A percentile compares a stretch with the other conserved stretches of the same genome.
These are phyloP conservation scores for Pyrenophora graminea DNA, from an alignment of 2,329 filamentous ascomycete genomes.

Conservation along the genomic window DNA sequence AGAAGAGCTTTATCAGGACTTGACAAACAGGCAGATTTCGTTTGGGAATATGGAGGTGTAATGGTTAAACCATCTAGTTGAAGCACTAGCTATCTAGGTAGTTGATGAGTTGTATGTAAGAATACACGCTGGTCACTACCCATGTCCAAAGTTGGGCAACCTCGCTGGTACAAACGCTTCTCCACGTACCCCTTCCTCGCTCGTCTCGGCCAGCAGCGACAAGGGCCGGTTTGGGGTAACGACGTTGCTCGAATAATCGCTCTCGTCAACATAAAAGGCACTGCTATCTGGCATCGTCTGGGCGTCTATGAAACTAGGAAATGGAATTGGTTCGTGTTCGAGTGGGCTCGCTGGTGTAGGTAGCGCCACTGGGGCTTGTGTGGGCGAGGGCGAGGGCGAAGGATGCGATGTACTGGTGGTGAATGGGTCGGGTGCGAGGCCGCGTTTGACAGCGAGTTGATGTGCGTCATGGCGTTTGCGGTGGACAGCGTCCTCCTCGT, in stretches of 20 bases:
- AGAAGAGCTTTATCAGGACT: constrained; percentile 76
- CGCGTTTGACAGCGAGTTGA: constrained; percentile 59
- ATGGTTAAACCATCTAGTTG: background rate
- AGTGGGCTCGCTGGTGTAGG: constrained; percentile 24
- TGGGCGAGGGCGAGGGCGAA: constrained; percentile 19
- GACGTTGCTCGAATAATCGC: constrained; percentile 31
- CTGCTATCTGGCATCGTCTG: constrained; percentile 40
- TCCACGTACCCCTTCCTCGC: constrained; percentile 13
- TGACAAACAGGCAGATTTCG: constrained; percentile 73
- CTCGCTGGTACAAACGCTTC: constrained; percentile 40
- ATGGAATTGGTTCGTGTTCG: constrained; percentile 6
- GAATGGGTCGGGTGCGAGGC: constrained; percentile 47
- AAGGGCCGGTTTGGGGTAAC: constrained; percentile 33
- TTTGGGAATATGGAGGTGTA: constrained; percentile 47
- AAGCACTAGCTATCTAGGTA: too few relatives aligned
- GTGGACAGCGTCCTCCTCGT: constrained; percentile 62
- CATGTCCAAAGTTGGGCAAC: constrained; percentile 38
- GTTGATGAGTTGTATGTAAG: too few relatives aligned
- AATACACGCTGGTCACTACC: background rate
- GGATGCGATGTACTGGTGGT: constrained; percentile 14
- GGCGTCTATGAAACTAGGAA: constrained; percentile 33
- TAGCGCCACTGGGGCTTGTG: constrained; percentile 13
- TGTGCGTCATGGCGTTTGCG: constrained; percentile 60
- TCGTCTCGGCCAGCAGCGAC: constrained; percentile 17
- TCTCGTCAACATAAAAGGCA: constrained; percentile 36